Evolutionary conservation across 1,139 yeast species (phyloP).

Genomic region (Saccharomyces pastorianus): DNA sequence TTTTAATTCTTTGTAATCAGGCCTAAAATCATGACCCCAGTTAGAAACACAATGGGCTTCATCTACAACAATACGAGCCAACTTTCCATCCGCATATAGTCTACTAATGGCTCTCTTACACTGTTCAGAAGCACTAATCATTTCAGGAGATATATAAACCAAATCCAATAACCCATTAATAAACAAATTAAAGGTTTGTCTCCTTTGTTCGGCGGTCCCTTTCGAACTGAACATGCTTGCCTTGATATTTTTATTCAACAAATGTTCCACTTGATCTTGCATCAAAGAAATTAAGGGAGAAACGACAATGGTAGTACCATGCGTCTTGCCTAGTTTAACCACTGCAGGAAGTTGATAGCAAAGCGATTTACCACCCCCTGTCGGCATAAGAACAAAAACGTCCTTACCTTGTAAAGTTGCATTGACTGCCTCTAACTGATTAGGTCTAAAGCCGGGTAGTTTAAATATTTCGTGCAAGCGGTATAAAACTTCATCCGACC

Average conservation of each 20-base stretch:
- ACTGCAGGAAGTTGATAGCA: conserved; percentile 95
- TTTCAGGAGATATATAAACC: conserved; percentile 89
- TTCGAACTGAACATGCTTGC: conserved; percentile 89
- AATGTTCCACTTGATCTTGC: conserved; percentile 94
- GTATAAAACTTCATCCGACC: conserved; percentile 59
- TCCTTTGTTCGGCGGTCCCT: conserved; percentile 56
- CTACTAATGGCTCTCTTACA: conserved; percentile 57
- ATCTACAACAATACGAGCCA: conserved; percentile 89
- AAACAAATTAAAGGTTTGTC: conserved; percentile 54
- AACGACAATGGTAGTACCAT: conserved; percentile 83
- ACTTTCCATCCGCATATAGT: conserved; percentile 45
- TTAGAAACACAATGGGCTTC: conserved; percentile 98
- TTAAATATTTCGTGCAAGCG: conserved; percentile 55
- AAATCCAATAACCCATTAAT: conserved; percentile 61
- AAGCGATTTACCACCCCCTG: conserved; percentile 96
- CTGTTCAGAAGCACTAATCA: conserved; percentile 71
- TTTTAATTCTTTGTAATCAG: conserved; percentile 81
- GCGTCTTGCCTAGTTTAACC: conserved; percentile 61
- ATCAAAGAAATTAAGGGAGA: conserved; percentile 92
- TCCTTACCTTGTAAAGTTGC: conserved; percentile 76
- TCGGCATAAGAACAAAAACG: conserved; percentile 94
- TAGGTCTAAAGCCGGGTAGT: conserved; percentile 60
- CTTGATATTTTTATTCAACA: conserved; percentile 53
- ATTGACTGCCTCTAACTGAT: conserved; percentile 80
- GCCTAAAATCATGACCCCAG: conserved; percentile 99